Percentiles rank a stretch among this genome's conserved stretches.
phyloP scores from a whole-genome alignment of 1,284 basidiomycete genomes.

The Termitomyces sp. region DNA sequence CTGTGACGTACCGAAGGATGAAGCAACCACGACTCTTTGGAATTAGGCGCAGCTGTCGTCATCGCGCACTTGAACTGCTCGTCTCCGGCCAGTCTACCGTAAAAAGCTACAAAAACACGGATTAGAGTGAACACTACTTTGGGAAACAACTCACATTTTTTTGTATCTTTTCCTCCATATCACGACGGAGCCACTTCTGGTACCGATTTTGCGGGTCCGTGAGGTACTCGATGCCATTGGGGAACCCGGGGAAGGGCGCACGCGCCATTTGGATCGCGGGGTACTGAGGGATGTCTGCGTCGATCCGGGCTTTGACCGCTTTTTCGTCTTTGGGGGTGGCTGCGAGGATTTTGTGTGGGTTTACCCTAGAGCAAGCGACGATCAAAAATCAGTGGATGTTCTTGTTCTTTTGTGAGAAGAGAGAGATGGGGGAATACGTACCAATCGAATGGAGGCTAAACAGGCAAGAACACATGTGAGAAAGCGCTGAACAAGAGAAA shows the following conservation, averaged over 20 bases:
- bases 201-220: slow-evolving; percentile 49
- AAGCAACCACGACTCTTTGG: slow-evolving; percentile 46
- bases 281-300: slow-evolving; percentile 39
- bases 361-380: slow-evolving; percentile 34
- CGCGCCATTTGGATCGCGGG: slow-evolving; percentile 26
- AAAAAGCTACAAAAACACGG: slow-evolving; percentile 39
- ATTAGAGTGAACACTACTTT: neutral
- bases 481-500: neutral
- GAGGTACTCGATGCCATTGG: slow-evolving; percentile 38
- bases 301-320: slow-evolving; percentile 27
- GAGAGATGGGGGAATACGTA: too few relatives aligned
- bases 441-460: slow-evolving; percentile 62
- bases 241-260: slow-evolving; percentile 41
- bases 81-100: slow-evolving; percentile 46
- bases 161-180: slow-evolving; percentile 23
- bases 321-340: slow-evolving; percentile 28
- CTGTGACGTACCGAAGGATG: slow-evolving; percentile 54
- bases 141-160: slow-evolving; percentile 14
- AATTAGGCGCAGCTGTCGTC: slow-evolving; percentile 46
- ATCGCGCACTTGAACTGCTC: slow-evolving; percentile 55
- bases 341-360: slow-evolving; percentile 40
- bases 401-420: too few relatives aligned
- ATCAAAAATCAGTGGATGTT: neutral
- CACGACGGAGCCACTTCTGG: slow-evolving; percentile 48
- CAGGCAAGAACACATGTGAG: neutral